Percentiles rank a stretch among this genome's conserved stretches.
These are phyloP conservation scores for Candida ascalaphidarum DNA, from an alignment of 805 yeast species.

Conservation along the genomic window DNA sequence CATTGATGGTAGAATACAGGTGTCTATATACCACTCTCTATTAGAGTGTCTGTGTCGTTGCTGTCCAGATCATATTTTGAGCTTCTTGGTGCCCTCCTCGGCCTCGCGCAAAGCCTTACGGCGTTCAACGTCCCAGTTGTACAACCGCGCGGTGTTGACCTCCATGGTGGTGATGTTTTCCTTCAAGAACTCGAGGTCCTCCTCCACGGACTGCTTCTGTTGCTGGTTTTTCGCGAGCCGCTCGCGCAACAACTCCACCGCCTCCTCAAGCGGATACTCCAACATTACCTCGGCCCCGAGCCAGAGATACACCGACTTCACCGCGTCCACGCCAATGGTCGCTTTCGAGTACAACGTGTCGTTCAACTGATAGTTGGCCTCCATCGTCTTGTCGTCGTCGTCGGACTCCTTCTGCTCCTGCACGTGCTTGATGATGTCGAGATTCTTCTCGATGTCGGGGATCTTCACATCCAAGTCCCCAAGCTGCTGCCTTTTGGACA, in stretches of 20 bases:
- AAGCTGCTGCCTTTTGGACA: conserved; percentile 40
- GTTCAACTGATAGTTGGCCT: conserved; percentile 83
- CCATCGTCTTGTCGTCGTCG: conserved; percentile 26
- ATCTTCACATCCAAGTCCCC: conserved; percentile 57
- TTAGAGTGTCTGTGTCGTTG: too few species aligned
- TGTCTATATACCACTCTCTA: too few species aligned
- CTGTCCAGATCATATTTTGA: conserved; percentile 7
- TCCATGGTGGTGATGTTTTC: conserved; percentile 96
- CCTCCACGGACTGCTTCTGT: conserved; percentile 56
- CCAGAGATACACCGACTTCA: conserved; percentile 72
- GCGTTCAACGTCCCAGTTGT: conserved; percentile 82
- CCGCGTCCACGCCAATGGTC: conserved; percentile 46
- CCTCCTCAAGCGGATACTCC: conserved; percentile 88
- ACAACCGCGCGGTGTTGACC: conserved; percentile 89
- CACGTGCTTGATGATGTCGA: conserved; percentile 61
- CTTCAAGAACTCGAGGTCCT: conserved; percentile 75
- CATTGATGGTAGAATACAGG: too few species aligned
- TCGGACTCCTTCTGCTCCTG: conserved; percentile 35
- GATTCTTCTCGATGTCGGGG: conserved; percentile 88
- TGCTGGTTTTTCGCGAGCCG: conserved; percentile 57
- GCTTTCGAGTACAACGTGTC: conserved; percentile 91
- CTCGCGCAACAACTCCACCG: conserved; percentile 55
- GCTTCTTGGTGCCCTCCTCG: conserved; percentile 24
- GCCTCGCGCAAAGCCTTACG: conserved; percentile 40
- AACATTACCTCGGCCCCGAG: conserved; percentile 98